Conservation (phyloP, 345 rosid species). For the Barbarea vulgaris region DNA sequence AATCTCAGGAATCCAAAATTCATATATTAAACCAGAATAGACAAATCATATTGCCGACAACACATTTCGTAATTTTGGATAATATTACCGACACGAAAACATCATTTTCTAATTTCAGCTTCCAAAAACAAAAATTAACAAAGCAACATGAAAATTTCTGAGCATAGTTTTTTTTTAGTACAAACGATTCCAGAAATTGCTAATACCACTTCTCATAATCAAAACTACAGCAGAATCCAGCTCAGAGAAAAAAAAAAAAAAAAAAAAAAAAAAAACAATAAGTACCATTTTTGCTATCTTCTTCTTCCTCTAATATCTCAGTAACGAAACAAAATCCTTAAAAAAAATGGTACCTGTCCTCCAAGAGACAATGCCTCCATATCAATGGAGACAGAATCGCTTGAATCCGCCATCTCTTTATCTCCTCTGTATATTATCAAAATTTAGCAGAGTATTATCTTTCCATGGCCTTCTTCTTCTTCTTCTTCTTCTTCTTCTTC, state of each 20-base stretch:
- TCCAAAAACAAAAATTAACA: not conserved
- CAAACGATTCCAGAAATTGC: constrained; percentile 20
- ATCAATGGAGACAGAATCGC: constrained; percentile 86
- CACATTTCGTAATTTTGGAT: not conserved
- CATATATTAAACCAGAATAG: not conserved
- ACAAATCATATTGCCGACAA: constrained; percentile 14
- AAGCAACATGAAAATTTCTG: not conserved
- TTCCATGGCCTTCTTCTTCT: constrained; percentile 31
- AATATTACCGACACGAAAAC: not conserved
- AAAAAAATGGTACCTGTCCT: constrained; percentile 62
- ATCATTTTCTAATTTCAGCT: constrained; percentile 16
- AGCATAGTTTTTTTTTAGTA: constrained; percentile 8
- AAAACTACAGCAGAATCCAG: not conserved
- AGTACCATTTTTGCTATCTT: constrained; percentile 17
- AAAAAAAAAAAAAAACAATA: not conserved
- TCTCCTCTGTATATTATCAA: constrained; percentile 18
- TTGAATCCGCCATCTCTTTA: constrained; percentile 71
- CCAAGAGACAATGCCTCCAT: constrained; percentile 70
- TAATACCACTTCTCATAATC: not conserved
- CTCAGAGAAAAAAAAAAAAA: constrained; percentile 7
- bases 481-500: constrained; percentile 18
- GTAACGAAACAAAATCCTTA: constrained; percentile 31
- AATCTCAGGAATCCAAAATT: too few relatives aligned
- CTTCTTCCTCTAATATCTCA: constrained; percentile 36
- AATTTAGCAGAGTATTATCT: constrained; percentile 27